These are phyloP conservation scores for Carex cristatella DNA, from an alignment of 176 grass and related monocot species.

Conservation along the genomic window DNA sequence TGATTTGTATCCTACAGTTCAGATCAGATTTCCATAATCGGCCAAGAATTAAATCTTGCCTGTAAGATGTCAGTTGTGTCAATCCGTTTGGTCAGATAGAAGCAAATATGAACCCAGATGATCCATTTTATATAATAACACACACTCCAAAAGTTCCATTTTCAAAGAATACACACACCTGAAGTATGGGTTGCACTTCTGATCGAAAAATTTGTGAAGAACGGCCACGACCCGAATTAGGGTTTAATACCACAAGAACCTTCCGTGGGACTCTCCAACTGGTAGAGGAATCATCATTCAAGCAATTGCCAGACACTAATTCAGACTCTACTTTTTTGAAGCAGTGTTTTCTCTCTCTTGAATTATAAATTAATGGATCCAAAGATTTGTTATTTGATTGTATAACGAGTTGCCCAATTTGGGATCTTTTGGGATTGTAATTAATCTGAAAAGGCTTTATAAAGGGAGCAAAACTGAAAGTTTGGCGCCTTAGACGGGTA, in stretches of 20 bases:
- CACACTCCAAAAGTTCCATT: constrained; percentile 13
- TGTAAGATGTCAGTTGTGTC: background rate
- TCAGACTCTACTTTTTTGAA: constrained; percentile 37
- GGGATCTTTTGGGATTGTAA: background rate
- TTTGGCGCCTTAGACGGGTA: background rate
- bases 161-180: constrained; percentile 40
- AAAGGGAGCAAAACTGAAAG: constrained; percentile 5
- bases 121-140: constrained; percentile 9
- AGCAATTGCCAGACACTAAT: constrained; percentile 37
- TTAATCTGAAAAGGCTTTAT: constrained; percentile 3
- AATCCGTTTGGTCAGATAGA: background rate
- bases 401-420: background rate
- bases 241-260: constrained; percentile 85
- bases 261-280: constrained; percentile 43
- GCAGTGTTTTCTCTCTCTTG: background rate
- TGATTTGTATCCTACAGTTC: background rate
- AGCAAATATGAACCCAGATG: constrained; percentile 7
- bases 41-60: background rate
- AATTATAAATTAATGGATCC: constrained; percentile 1
- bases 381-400: constrained; percentile 10
- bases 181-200: constrained; percentile 60
- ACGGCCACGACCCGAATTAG: constrained; percentile 80
- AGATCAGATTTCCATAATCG: background rate
- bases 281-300: constrained; percentile 41
- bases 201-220: constrained; percentile 73